Evolutionary conservation across 139 green algal genomes (phyloP).

Genomic region (Chlorella sp.): DNA sequence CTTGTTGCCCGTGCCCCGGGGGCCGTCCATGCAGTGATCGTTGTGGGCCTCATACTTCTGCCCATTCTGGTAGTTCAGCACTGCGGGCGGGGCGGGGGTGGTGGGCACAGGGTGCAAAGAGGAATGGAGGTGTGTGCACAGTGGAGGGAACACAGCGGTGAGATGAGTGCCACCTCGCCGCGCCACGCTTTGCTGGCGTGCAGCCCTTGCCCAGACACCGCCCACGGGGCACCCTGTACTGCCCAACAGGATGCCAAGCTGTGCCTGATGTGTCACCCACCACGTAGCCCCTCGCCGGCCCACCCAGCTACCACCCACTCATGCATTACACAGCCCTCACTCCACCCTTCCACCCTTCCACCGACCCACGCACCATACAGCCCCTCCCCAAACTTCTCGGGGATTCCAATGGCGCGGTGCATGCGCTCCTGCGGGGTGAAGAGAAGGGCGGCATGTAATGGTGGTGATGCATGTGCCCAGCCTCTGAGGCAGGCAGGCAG

Average conservation of each 20-base stretch:
- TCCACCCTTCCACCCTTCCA: neutral
- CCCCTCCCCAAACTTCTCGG: conserved; percentile 50
- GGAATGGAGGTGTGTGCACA: no score
- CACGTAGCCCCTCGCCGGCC: neutral
- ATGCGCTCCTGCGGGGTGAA: conserved; percentile 34
- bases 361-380: conserved; percentile 29
- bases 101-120: neutral
- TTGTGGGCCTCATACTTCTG: conserved; percentile 54
- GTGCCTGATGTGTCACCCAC: no score
- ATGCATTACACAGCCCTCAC: conserved; percentile 30
- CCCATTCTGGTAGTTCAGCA: conserved; percentile 50
- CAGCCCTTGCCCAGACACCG: no score
- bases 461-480: neutral
- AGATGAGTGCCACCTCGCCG: no score
- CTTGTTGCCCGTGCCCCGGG: neutral
- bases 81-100: neutral
- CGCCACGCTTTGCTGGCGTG: no score
- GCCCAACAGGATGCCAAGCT: no score
- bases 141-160: no score
- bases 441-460: neutral
- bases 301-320: neutral
- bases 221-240: no score
- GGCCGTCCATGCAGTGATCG: conserved; percentile 46
- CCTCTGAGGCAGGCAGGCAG: neutral
- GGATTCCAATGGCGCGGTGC: conserved; percentile 47